These are phyloP conservation scores for Favolaschia claudopus DNA, from an alignment of 768 basidiomycete species.

Conservation along the genomic window DNA sequence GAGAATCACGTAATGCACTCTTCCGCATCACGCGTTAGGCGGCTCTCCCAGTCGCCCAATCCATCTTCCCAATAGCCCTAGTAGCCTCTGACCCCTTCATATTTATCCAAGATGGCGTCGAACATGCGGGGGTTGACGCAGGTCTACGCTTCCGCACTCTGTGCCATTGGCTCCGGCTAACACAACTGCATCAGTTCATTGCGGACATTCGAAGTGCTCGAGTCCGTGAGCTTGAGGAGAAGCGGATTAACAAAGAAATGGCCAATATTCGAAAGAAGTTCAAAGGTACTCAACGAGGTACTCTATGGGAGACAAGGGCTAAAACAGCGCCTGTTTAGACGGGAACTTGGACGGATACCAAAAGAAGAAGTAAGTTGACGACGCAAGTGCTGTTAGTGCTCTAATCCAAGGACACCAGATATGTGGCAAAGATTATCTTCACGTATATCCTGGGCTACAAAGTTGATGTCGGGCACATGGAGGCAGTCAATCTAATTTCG, in stretches of 20 bases:
- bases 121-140: slow-evolving; percentile 94
- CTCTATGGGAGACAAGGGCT: background rate
- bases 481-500: slow-evolving; percentile 97
- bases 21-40: background rate
- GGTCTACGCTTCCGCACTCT: slow-evolving; percentile 51
- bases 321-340: slow-evolving; percentile 53
- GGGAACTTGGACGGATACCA: slow-evolving; percentile 90
- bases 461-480: slow-evolving; percentile 99
- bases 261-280: slow-evolving; percentile 99
- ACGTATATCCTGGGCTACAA: slow-evolving; percentile 99
- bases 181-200: slow-evolving; percentile 74
- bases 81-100: background rate
- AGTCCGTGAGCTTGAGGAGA: slow-evolving; percentile 97
- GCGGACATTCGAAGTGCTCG: slow-evolving; percentile 97
- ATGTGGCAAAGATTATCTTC: slow-evolving; percentile 98
- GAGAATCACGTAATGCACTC: background rate
- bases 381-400: background rate
- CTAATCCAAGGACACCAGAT: too few relatives aligned
- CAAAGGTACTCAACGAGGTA: slow-evolving; percentile 68
- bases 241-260: slow-evolving; percentile 99
- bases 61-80: background rate
- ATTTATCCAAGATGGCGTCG: slow-evolving; percentile 71
- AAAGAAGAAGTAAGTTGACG: slow-evolving; percentile 80
- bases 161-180: background rate
- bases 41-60: too few relatives aligned